phyloP scores from a whole-genome alignment of 2,329 filamentous ascomycete genomes.

The Trichophyton mentagrophytes region DNA sequence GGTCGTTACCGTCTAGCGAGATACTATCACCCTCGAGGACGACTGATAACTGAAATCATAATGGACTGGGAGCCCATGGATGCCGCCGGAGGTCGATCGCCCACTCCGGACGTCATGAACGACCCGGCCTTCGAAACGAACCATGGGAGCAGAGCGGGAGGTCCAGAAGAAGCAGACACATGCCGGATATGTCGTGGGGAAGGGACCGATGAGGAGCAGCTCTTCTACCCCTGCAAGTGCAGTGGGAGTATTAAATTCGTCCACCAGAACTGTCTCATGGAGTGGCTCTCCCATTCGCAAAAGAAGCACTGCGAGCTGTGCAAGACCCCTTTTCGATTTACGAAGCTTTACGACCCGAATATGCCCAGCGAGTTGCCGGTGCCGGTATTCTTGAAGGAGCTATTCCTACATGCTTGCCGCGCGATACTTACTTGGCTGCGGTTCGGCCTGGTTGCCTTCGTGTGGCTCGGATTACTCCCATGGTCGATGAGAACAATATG shows the following conservation, averaged over 20 bases:
- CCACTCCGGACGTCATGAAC: slow-evolving; percentile 43
- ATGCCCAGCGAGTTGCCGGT: slow-evolving; percentile 80
- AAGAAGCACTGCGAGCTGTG: slow-evolving; percentile 99
- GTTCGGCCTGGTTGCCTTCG: slow-evolving; percentile 61
- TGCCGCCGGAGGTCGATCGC: background rate
- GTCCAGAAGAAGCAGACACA: slow-evolving; percentile 55
- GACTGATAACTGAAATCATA: background rate
- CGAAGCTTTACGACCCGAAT: slow-evolving; percentile 86
- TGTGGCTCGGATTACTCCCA: slow-evolving; percentile 82
- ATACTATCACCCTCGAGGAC: background rate
- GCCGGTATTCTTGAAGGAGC: slow-evolving; percentile 66
- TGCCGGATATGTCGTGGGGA: slow-evolving; percentile 95
- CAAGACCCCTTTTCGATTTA: slow-evolving; percentile 97
- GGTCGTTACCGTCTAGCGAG: background rate
- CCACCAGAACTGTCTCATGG: slow-evolving; percentile 95
- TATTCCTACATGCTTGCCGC: slow-evolving; percentile 57
- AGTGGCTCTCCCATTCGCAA: slow-evolving; percentile 96
- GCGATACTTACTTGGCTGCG: slow-evolving; percentile 68
- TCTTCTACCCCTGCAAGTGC: slow-evolving; percentile 98
- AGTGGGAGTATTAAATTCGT: slow-evolving; percentile 98
- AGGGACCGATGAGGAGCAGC: slow-evolving; percentile 63
- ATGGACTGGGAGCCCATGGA: background rate
- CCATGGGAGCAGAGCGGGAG: slow-evolving; percentile 24
- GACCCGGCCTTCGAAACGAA: slow-evolving; percentile 40
- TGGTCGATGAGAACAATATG: slow-evolving; percentile 85